Percentiles rank a stretch among this genome's conserved stretches.
These are phyloP conservation scores for Teratosphaeria nubilosa DNA, from an alignment of 2,329 filamentous ascomycete species.

Conservation along the genomic window DNA sequence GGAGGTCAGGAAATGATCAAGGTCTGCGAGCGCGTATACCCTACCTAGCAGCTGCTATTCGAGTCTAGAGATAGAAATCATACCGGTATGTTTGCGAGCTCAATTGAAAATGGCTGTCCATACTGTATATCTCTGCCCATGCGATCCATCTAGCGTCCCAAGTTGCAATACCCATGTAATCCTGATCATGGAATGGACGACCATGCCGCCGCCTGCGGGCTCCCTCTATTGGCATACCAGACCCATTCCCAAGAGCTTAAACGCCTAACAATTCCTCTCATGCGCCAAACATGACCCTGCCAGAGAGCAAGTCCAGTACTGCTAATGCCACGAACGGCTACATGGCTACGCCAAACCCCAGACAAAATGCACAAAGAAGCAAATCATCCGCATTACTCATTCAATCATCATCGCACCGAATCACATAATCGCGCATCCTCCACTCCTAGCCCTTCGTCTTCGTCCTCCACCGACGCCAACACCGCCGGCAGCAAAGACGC, in stretches of 20 bases:
- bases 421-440: constrained; percentile 39
- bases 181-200: neutral
- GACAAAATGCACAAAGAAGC: neutral
- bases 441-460: constrained; percentile 38
- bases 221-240: neutral
- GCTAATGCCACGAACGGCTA: neutral
- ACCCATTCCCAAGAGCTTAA: neutral
- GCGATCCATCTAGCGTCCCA: neutral
- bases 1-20: constrained; percentile 37
- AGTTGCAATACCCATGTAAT: neutral
- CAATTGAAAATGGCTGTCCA: neutral
- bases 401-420: neutral
- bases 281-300: neutral
- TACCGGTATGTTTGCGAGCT: neutral
- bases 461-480: constrained; percentile 23
- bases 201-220: neutral
- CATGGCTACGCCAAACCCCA: neutral
- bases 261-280: neutral
- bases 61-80: neutral
- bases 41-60: no score
- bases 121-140: neutral
- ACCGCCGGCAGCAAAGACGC: constrained; percentile 16
- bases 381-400: constrained; percentile 11
- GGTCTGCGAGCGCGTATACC: neutral
- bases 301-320: neutral